phyloP scores from a whole-genome alignment of 176 grass and related monocot genomes.

The Tuctoria greenei region DNA sequence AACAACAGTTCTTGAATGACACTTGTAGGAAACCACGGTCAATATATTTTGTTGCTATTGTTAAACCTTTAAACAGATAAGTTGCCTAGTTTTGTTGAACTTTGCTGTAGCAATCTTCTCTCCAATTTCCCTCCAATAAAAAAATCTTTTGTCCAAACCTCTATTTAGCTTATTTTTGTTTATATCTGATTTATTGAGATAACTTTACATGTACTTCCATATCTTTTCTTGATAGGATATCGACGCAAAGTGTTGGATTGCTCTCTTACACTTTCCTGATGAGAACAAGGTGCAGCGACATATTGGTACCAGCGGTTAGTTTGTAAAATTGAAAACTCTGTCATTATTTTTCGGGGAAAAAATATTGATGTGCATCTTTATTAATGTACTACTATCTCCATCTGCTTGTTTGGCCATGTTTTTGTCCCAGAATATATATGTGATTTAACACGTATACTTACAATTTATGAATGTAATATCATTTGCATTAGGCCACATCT shows the following conservation, averaged over 20 bases:
- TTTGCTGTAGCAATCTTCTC: neutral
- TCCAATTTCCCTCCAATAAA: too few relatives aligned
- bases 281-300: constrained; percentile 51
- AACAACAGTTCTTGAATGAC: neutral
- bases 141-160: neutral
- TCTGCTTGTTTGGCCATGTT: neutral
- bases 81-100: neutral
- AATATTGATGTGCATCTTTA: neutral
- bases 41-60: neutral
- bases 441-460: constrained; percentile 25
- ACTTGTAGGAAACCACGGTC: neutral
- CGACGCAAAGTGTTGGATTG: constrained; percentile 68
- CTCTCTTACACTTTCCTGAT: constrained; percentile 77
- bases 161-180: constrained; percentile 11
- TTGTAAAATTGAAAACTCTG: constrained; percentile 9
- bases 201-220: neutral
- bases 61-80: neutral
- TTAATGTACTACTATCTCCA: constrained; percentile 3
- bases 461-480: neutral
- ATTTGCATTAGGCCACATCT: constrained; percentile 7
- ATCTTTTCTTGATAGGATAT: constrained; percentile 48
- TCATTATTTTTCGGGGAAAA: neutral
- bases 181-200: constrained; percentile 9
- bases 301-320: constrained; percentile 74
- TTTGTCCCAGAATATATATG: neutral